phyloP scores from a whole-genome alignment of 805 yeast genomes.

The Brettanomyces naardenensis region DNA sequence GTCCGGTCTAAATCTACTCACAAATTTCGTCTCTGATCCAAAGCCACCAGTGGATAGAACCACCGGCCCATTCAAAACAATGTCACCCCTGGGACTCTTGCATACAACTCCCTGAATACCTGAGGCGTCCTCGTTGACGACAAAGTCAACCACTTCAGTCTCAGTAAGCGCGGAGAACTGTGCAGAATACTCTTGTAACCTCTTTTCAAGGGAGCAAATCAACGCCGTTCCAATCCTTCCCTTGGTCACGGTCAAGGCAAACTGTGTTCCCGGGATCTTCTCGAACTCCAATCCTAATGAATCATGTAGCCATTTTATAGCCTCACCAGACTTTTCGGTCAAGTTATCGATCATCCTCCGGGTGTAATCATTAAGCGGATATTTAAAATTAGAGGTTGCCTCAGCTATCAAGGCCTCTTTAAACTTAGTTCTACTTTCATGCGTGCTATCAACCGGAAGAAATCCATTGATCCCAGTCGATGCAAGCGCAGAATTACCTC shows the following conservation, averaged over 20 bases:
- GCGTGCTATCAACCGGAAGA: too few relatives aligned
- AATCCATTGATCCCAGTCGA: too few relatives aligned
- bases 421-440: conserved; percentile 37
- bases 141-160: conserved; percentile 31
- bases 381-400: conserved; percentile 33
- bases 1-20: conserved; percentile 40
- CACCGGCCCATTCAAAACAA: conserved; percentile 40
- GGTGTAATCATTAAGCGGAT: conserved; percentile 48
- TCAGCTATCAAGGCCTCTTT: conserved; percentile 55
- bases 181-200: not conserved
- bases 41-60: conserved; percentile 60
- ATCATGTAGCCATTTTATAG: conserved; percentile 68
- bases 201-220: not conserved
- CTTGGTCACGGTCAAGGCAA: too few relatives aligned
- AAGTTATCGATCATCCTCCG: conserved; percentile 30
- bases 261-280: too few relatives aligned
- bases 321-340: conserved; percentile 50
- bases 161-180: conserved; percentile 22
- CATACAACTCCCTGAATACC: conserved; percentile 11
- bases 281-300: conserved; percentile 43
- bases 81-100: not conserved
- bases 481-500: too few relatives aligned
- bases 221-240: not conserved
- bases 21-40: conserved; percentile 45
- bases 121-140: conserved; percentile 14